A percentile compares a stretch with the other conserved stretches of the same genome.
Evolutionary conservation across 225 moss, liverwort and hornwort species (phyloP).

Genomic region (Pleurozium schreberi): DNA sequence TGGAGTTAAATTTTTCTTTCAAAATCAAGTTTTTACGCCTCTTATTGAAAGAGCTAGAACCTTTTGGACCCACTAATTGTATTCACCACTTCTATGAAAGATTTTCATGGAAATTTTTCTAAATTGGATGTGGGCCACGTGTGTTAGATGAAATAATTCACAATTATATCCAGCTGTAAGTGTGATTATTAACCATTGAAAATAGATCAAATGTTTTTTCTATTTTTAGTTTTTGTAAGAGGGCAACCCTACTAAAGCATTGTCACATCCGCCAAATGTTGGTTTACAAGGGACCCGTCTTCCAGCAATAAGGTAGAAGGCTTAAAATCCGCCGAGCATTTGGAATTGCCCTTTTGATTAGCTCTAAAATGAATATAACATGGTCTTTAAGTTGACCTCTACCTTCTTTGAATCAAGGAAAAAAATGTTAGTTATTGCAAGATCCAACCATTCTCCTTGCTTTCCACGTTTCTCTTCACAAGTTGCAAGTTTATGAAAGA

Average conservation of each 20-base stretch:
- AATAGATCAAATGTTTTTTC: not conserved
- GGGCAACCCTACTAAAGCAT: not conserved
- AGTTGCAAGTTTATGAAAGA: no score
- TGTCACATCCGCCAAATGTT: not conserved
- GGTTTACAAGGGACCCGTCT: no score
- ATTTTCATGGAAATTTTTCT: not conserved
- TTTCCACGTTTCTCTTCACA: no score
- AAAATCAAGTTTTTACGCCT: rapidly evolving
- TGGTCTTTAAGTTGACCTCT: no score
- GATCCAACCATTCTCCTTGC: no score
- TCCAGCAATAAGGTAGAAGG: no score
- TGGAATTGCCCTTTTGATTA: no score
- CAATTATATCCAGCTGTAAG: not conserved
- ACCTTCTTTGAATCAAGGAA: no score
- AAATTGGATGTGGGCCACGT: not conserved
- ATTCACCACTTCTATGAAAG: not conserved
- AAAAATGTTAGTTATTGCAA: no score
- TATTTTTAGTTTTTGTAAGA: not conserved
- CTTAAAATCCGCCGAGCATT: no score
- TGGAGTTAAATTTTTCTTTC: rapidly evolving
- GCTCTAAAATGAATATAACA: no score
- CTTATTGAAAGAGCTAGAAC: not conserved
- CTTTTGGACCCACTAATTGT: rapidly evolving
- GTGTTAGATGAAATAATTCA: not conserved
- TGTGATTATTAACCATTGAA: not conserved